Percentiles rank a stretch among this genome's conserved stretches.
These are phyloP conservation scores for Metarhizium guizhouense DNA, from an alignment of 2,329 filamentous ascomycete species.

Conservation along the genomic window DNA sequence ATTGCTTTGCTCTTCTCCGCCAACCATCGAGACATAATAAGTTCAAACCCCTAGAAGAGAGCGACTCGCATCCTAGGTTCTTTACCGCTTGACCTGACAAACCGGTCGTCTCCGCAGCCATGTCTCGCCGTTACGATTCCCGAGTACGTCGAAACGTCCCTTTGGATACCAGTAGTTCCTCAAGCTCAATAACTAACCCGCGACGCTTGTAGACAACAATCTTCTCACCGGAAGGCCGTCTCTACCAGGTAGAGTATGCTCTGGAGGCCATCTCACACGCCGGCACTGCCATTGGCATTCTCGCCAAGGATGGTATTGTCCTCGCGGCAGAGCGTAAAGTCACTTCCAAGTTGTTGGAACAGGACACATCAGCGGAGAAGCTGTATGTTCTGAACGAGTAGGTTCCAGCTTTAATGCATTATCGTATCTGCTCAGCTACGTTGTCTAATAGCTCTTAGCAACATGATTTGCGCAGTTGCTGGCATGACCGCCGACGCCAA, in stretches of 20 bases:
- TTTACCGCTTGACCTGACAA: not conserved
- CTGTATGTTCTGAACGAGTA: conserved; percentile 99
- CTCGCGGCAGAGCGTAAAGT: conserved; percentile 97
- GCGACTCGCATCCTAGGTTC: not conserved
- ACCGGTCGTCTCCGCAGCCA: conserved; percentile 27
- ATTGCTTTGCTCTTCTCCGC: not conserved
- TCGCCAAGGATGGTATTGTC: conserved; percentile 97
- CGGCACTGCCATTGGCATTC: conserved; percentile 90
- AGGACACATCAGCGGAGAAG: conserved; percentile 99
- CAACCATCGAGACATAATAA: not conserved
- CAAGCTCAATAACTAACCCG: conserved; percentile 1
- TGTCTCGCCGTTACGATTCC: conserved; percentile 97
- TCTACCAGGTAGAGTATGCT: conserved; percentile 99
- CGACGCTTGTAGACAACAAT: conserved; percentile 71
- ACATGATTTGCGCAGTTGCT: conserved; percentile 99
- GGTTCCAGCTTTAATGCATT: conserved; percentile 20
- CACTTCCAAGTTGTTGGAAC: conserved; percentile 96
- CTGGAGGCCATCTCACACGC: conserved; percentile 98
- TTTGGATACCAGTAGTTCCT: not conserved
- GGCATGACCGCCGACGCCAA: conserved; percentile 99
- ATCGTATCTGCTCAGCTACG: no score
- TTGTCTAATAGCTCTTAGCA: conserved; percentile 44
- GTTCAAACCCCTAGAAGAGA: not conserved
- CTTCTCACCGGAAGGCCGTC: conserved; percentile 96
- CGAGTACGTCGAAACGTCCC: conserved; percentile 53